A percentile compares a stretch with the other conserved stretches of the same genome.
Evolutionary conservation across 306 rosid genomes (phyloP).

Genomic region (Vigna trinervia): DNA sequence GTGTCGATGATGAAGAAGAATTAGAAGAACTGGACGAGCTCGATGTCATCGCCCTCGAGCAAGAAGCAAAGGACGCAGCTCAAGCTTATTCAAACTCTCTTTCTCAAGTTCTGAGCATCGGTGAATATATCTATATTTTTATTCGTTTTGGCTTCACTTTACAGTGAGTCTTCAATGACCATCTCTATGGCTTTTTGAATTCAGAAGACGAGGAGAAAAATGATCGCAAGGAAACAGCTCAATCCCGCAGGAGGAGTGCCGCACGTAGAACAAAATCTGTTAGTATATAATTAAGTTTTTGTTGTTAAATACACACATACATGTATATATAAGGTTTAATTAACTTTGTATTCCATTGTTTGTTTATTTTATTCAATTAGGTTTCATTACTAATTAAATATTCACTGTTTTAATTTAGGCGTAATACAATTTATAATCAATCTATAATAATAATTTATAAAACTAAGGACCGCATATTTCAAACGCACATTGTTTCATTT

Average conservation of each 20-base stretch:
- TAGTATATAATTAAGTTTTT: constrained; percentile 43
- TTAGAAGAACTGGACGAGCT: constrained; percentile 45
- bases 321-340: too few relatives aligned
- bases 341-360: too few relatives aligned
- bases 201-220: constrained; percentile 78
- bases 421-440: too few relatives aligned
- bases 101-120: constrained; percentile 59
- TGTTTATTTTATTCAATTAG: too few relatives aligned
- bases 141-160: not conserved
- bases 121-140: constrained; percentile 37
- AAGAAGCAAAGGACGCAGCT: constrained; percentile 68
- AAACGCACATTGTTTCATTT: too few relatives aligned
- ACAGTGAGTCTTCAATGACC: not conserved
- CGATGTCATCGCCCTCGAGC: constrained; percentile 64
- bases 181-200: constrained; percentile 32
- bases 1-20: constrained; percentile 31
- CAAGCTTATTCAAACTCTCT: constrained; percentile 70
- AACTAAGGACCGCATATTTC: too few relatives aligned
- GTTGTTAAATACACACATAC: not conserved
- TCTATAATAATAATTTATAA: too few relatives aligned
- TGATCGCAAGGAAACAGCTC: constrained; percentile 50
- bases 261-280: constrained; percentile 52
- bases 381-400: too few relatives aligned
- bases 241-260: constrained; percentile 58
- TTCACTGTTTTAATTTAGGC: too few relatives aligned